Evolutionary conservation across 1,284 basidiomycete genomes (phyloP).

Genomic region (Neonothopanus nambi): DNA sequence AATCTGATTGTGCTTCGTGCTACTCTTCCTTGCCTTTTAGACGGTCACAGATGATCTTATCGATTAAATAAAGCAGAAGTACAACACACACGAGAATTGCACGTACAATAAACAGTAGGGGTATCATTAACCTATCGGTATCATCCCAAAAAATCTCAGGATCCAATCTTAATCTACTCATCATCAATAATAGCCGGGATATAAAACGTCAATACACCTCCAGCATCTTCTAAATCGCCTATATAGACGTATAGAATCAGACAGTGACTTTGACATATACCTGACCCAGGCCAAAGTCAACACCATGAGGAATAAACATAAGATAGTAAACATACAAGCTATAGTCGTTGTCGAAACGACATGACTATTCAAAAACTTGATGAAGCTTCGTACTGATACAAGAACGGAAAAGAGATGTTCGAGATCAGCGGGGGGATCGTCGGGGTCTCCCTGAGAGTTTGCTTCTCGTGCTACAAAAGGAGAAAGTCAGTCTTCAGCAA

Average conservation of each 20-base stretch:
- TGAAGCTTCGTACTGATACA: conserved; percentile 74
- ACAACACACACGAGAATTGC: too few species aligned
- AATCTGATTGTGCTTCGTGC: too few species aligned
- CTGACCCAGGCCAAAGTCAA: conserved; percentile 38
- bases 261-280: conserved; percentile 83
- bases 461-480: conserved; percentile 18
- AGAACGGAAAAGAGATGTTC: conserved; percentile 65
- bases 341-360: conserved; percentile 86
- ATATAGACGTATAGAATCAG: conserved; percentile 91
- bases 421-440: conserved; percentile 42
- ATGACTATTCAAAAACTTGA: conserved; percentile 84
- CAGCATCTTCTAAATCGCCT: conserved; percentile 78
- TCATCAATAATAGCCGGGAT: conserved; percentile 67
- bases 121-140: too few species aligned
- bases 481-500: not conserved
- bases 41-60: too few species aligned
- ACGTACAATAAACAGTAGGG: too few species aligned
- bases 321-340: conserved; percentile 58
- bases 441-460: conserved; percentile 34
- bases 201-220: conserved; percentile 88
- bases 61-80: too few species aligned
- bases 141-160: not conserved
- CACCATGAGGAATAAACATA: not conserved
- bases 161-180: conserved; percentile 14
- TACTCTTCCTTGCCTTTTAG: too few species aligned